These are phyloP conservation scores for Nannizziopsis arthrosporioides DNA, from an alignment of 2,329 filamentous ascomycete species.

Conservation along the genomic window DNA sequence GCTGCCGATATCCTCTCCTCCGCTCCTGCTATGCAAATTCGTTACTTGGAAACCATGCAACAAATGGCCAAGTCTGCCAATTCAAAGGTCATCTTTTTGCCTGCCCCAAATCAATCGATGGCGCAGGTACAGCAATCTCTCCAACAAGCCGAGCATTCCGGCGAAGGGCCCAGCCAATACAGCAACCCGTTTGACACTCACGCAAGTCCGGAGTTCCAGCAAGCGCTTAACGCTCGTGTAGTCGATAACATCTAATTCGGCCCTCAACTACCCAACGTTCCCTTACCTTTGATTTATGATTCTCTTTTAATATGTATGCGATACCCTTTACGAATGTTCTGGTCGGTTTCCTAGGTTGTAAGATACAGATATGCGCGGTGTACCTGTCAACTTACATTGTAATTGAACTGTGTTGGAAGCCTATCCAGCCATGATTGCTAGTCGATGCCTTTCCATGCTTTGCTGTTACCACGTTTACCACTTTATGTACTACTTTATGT, in stretches of 20 bases:
- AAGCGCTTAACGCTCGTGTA: constrained; percentile 67
- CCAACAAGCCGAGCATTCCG: constrained; percentile 41
- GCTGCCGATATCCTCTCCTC: constrained; percentile 86
- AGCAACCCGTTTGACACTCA: constrained; percentile 29
- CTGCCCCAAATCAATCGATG: constrained; percentile 50
- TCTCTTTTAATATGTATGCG: constrained; percentile 1
- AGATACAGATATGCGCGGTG: neutral
- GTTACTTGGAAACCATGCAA: constrained; percentile 97
- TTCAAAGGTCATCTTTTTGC: constrained; percentile 76
- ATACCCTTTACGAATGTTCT: neutral
- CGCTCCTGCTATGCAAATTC: constrained; percentile 94
- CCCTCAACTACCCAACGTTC: neutral
- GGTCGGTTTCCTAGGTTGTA: neutral
- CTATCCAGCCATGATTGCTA: neutral
- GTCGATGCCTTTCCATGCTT: neutral
- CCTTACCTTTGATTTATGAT: neutral
- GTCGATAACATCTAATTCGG: constrained; percentile 73
- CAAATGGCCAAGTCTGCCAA: constrained; percentile 88
- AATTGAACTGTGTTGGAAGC: neutral
- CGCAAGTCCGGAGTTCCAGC: constrained; percentile 54
- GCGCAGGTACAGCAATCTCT: constrained; percentile 29
- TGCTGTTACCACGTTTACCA: neutral
- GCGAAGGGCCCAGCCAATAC: constrained; percentile 46
- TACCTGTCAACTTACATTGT: neutral
- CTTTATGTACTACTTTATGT: no score